Evolutionary conservation across 805 yeast species (phyloP).

Genomic region (Millerozyma acaciae): DNA sequence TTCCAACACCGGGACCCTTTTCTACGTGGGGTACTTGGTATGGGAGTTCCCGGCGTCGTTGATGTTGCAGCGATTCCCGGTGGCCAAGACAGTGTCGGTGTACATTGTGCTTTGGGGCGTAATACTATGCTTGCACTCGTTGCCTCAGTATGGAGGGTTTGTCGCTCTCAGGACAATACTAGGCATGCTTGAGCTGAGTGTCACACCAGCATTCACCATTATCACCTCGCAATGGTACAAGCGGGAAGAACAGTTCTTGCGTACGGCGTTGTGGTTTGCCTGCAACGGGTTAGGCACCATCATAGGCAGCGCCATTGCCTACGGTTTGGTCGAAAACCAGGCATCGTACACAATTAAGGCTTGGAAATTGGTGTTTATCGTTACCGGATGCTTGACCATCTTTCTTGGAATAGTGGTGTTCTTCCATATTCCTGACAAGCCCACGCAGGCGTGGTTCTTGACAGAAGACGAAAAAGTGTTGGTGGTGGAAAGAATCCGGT

Average conservation of each 20-base stretch:
- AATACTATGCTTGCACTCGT: slow-evolving; percentile 52
- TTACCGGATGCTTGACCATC: slow-evolving; percentile 40
- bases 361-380: slow-evolving; percentile 43
- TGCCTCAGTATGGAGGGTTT: slow-evolving; percentile 38
- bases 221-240: slow-evolving; percentile 33
- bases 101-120: slow-evolving; percentile 61
- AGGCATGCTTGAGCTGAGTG: slow-evolving; percentile 37
- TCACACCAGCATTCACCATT: slow-evolving; percentile 41
- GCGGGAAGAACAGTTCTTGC: slow-evolving; percentile 30
- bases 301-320: slow-evolving; percentile 36
- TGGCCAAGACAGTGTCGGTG: slow-evolving; percentile 46
- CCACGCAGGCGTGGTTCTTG: slow-evolving; percentile 39
- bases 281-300: slow-evolving; percentile 33
- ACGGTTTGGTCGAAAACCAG: slow-evolving; percentile 10
- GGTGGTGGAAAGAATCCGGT: slow-evolving; percentile 29
- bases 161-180: slow-evolving; percentile 35
- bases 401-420: slow-evolving; percentile 24
- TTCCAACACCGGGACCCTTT: slow-evolving; percentile 36
- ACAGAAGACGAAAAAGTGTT: slow-evolving; percentile 33
- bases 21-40: slow-evolving; percentile 55
- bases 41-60: slow-evolving; percentile 50
- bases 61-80: slow-evolving; percentile 52
- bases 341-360: slow-evolving; percentile 13
- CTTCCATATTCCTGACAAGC: slow-evolving; percentile 27
- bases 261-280: slow-evolving; percentile 35